Evolutionary conservation across 768 basidiomycete genomes (phyloP).

Genomic region (Pleurotus giganteus): DNA sequence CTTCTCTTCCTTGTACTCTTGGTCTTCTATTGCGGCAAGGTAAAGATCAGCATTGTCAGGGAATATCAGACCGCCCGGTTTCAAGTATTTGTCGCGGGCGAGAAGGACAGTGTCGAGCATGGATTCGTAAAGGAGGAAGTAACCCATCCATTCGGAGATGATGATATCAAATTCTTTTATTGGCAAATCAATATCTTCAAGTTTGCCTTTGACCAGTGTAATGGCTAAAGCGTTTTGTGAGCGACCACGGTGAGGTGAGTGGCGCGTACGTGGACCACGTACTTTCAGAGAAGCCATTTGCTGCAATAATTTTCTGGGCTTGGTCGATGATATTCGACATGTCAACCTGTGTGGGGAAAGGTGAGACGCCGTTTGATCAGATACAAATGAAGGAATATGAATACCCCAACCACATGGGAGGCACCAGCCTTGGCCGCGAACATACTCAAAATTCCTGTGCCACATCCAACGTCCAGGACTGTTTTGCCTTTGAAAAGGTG

Average conservation of each 20-base stretch:
- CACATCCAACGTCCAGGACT: slow-evolving; percentile 97
- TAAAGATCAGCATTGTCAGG: slow-evolving; percentile 92
- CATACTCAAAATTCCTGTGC: slow-evolving; percentile 97
- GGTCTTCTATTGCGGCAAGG: slow-evolving; percentile 96
- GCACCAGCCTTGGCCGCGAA: slow-evolving; percentile 97
- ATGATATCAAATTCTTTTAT: slow-evolving; percentile 96
- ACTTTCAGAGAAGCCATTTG: slow-evolving; percentile 97
- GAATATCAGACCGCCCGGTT: slow-evolving; percentile 88
- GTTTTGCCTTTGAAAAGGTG: slow-evolving; percentile 97
- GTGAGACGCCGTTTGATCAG: slow-evolving; percentile 10
- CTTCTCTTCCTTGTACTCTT: slow-evolving; percentile 99
- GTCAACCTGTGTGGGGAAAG: slow-evolving; percentile 68
- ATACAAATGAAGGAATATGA: slow-evolving; percentile 25
- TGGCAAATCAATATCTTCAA: slow-evolving; percentile 89
- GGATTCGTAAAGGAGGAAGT: slow-evolving; percentile 97
- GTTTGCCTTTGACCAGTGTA: slow-evolving; percentile 96
- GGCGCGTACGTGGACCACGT: slow-evolving; percentile 27
- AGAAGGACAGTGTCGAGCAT: slow-evolving; percentile 99
- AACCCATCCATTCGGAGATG: slow-evolving; percentile 99
- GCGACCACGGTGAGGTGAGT: slow-evolving; percentile 10
- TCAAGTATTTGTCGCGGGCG: slow-evolving; percentile 96
- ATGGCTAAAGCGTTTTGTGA: slow-evolving; percentile 55
- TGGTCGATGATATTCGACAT: slow-evolving; percentile 99
- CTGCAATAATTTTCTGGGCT: slow-evolving; percentile 93
- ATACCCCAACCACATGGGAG: slow-evolving; percentile 87